phyloP scores from a whole-genome alignment of 2,329 filamentous ascomycete species.

The Blastomyces silverae region DNA sequence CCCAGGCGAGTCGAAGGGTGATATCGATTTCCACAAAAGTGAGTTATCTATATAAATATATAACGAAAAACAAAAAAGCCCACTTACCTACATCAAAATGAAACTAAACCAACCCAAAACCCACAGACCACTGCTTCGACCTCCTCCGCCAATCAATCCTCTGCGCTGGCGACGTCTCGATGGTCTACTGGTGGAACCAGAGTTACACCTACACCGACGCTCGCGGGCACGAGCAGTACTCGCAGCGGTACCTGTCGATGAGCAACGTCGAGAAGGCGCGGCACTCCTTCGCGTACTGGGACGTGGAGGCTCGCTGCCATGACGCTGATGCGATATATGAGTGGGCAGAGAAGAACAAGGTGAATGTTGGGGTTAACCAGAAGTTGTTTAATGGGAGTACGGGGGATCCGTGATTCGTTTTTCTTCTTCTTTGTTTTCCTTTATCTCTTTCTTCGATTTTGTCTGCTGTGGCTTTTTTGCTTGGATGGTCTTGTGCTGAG shows the following conservation, averaged over 20 bases:
- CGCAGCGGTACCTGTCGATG: slow-evolving; percentile 17
- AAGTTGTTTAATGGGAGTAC: not conserved
- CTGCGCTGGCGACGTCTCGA: slow-evolving; percentile 18
- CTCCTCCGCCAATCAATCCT: slow-evolving; percentile 20
- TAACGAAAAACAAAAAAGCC: too few relatives aligned
- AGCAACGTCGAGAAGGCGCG: slow-evolving; percentile 12
- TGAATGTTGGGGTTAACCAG: not conserved
- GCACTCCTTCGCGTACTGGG: slow-evolving; percentile 17
- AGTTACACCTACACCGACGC: slow-evolving; percentile 17
- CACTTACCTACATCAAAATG: too few relatives aligned
- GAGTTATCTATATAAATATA: not conserved
- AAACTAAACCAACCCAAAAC: not conserved
- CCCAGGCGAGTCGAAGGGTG: slow-evolving; percentile 15
- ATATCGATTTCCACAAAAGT: slow-evolving; percentile 20
- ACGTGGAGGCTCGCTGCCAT: slow-evolving; percentile 17
- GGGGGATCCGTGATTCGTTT: not conserved
- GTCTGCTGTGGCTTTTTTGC: not conserved
- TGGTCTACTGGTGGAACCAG: slow-evolving; percentile 20
- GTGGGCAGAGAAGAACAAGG: slow-evolving; percentile 16
- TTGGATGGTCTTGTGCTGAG: not conserved
- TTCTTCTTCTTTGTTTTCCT: not conserved
- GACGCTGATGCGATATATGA: slow-evolving; percentile 17
- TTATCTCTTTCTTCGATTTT: not conserved
- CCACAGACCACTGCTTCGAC: slow-evolving; percentile 20
- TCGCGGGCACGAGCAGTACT: slow-evolving; percentile 15